A percentile compares a stretch with the other conserved stretches of the same genome.
Conservation (phyloP, 148 eudicot species). For the Rhododendron ferrugineum region DNA sequence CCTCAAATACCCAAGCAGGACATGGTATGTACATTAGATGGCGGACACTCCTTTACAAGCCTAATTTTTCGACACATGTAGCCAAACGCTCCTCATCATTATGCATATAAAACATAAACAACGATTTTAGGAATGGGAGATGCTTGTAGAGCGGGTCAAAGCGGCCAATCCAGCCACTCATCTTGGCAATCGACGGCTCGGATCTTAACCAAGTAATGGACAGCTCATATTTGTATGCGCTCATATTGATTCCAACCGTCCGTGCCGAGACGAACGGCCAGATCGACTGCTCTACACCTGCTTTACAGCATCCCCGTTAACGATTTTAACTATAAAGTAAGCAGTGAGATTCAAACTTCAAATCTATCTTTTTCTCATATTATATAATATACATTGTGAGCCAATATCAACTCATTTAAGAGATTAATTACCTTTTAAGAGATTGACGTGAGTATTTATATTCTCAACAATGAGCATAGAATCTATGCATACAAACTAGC, state of each 20-base stretch:
- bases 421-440: not conserved
- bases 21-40: not conserved
- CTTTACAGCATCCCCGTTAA: no score
- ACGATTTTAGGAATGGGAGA: no score
- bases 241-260: no score
- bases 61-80: not conserved
- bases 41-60: no score
- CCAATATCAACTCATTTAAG: not conserved
- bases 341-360: not conserved
- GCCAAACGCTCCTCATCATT: not conserved
- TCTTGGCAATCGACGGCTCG: no score
- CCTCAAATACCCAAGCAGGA: not conserved
- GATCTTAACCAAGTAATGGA: no score
- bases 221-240: no score
- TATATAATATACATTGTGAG: not conserved
- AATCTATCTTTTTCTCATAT: not conserved
- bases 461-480: not conserved
- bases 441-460: not conserved
- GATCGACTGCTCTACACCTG: no score
- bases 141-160: no score
- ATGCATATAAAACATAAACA: not conserved
- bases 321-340: no score
- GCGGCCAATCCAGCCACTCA: no score
- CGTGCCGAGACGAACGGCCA: no score
- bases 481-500: not conserved